Evolutionary conservation across 2,329 filamentous ascomycete species (phyloP).

Genomic region (Phyllosticta citribraziliensis): DNA sequence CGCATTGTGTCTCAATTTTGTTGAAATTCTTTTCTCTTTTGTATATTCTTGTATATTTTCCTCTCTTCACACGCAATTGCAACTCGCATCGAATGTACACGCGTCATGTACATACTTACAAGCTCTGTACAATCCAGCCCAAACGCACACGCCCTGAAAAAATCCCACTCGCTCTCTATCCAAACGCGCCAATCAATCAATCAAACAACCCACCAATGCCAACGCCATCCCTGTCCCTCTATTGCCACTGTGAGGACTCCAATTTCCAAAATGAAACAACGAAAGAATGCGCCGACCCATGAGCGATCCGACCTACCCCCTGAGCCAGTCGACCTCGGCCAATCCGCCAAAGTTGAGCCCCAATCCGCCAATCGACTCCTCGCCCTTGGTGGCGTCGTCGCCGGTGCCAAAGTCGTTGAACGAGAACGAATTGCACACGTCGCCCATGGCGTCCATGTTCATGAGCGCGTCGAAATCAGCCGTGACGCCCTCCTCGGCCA

Average conservation of each 20-base stretch:
- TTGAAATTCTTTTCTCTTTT: too few species aligned
- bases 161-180: too few species aligned
- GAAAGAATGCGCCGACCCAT: background rate
- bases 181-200: too few species aligned
- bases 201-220: too few species aligned
- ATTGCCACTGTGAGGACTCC: background rate
- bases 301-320: background rate
- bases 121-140: too few species aligned
- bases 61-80: too few species aligned
- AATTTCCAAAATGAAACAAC: background rate
- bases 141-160: too few species aligned
- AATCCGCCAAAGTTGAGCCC: background rate
- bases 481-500: slow-evolving; percentile 30
- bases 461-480: slow-evolving; percentile 31
- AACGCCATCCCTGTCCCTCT: background rate
- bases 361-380: background rate
- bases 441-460: slow-evolving; percentile 31
- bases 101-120: too few species aligned
- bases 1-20: too few species aligned
- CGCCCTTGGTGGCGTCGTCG: background rate
- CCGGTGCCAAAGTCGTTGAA: slow-evolving; percentile 9
- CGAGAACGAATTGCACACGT: slow-evolving; percentile 20
- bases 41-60: too few species aligned
- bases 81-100: too few species aligned
- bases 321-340: background rate